A percentile compares a stretch with the other conserved stretches of the same genome.
phyloP scores from a whole-genome alignment of 1,284 basidiomycete genomes.

The Earliella scabrosa region DNA sequence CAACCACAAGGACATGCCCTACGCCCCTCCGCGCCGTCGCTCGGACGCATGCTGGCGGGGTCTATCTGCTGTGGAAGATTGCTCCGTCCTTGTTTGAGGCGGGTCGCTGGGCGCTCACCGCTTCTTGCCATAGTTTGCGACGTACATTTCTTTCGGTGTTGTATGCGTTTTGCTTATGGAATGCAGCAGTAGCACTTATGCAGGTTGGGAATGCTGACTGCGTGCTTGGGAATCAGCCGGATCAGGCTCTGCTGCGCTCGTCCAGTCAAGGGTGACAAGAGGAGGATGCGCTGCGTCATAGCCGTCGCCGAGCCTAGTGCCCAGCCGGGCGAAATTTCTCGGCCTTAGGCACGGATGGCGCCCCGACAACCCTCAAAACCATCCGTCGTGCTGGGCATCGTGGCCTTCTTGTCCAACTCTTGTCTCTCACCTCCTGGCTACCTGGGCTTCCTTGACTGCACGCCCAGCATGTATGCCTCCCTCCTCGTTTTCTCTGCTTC shows the following conservation, averaged over 20 bases:
- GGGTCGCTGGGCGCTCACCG: constrained; percentile 52
- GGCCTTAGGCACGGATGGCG: background rate
- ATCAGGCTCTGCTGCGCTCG: no score
- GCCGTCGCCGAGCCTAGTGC: background rate
- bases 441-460: constrained; percentile 1
- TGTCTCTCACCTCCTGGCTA: background rate
- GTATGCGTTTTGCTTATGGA: background rate
- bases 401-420: background rate
- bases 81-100: constrained; percentile 78
- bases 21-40: constrained; percentile 28
- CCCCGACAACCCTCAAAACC: background rate
- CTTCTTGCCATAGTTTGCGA: constrained; percentile 74
- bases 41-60: constrained; percentile 19
- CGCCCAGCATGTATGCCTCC: constrained; percentile 6
- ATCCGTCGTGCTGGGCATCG: background rate
- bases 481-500: background rate
- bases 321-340: background rate
- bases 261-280: no score
- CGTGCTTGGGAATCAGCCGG: background rate
- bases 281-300: no score
- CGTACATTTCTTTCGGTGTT: constrained; percentile 44
- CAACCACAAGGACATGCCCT: constrained; percentile 25
- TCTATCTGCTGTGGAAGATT: constrained; percentile 42
- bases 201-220: no score
- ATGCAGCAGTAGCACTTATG: no score